A percentile compares a stretch with the other conserved stretches of the same genome.
phyloP scores from a whole-genome alignment of 495 filamentous ascomycete species.

The Daldinia bambusicola region DNA sequence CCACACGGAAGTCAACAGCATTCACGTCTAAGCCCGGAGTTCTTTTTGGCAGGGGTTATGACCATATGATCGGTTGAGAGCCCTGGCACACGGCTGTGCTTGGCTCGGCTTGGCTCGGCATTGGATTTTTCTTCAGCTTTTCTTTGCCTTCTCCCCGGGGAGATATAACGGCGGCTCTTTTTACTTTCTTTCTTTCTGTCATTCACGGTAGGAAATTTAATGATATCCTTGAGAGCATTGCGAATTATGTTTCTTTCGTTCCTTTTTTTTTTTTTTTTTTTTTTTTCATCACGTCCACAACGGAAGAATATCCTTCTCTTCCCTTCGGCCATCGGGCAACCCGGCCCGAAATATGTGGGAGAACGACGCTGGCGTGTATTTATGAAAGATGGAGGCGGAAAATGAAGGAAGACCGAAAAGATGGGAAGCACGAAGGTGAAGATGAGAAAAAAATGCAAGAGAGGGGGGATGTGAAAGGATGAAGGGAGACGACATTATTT shows the following conservation, averaged over 20 bases:
- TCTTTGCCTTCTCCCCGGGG: slow-evolving; percentile 40
- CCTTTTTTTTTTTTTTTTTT: slow-evolving; percentile 9
- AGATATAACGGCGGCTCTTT: slow-evolving; percentile 43
- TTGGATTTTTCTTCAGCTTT: slow-evolving; percentile 40
- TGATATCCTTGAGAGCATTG: slow-evolving; percentile 50
- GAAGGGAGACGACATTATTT: slow-evolving; percentile 1
- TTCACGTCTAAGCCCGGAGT: slow-evolving; percentile 29
- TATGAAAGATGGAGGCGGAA: background rate
- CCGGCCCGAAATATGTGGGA: background rate
- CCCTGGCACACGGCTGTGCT: slow-evolving; percentile 6
- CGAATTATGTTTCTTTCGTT: slow-evolving; percentile 18
- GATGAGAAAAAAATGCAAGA: background rate
- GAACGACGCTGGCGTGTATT: background rate
- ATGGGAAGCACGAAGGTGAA: background rate
- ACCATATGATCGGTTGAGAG: slow-evolving; percentile 27
- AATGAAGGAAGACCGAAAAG: background rate
- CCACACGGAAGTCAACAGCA: slow-evolving; percentile 22
- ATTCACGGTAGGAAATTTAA: slow-evolving; percentile 49
- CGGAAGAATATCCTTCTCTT: background rate
- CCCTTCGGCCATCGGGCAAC: background rate
- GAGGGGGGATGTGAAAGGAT: background rate
- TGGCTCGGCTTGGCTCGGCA: slow-evolving; percentile 17
- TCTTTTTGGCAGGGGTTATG: slow-evolving; percentile 28
- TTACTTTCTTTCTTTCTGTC: slow-evolving; percentile 44
- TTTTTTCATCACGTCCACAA: slow-evolving; percentile 7